Conservation (phyloP, 2,329 filamentous ascomycete genomes). For the Fusarium equiseti region DNA sequence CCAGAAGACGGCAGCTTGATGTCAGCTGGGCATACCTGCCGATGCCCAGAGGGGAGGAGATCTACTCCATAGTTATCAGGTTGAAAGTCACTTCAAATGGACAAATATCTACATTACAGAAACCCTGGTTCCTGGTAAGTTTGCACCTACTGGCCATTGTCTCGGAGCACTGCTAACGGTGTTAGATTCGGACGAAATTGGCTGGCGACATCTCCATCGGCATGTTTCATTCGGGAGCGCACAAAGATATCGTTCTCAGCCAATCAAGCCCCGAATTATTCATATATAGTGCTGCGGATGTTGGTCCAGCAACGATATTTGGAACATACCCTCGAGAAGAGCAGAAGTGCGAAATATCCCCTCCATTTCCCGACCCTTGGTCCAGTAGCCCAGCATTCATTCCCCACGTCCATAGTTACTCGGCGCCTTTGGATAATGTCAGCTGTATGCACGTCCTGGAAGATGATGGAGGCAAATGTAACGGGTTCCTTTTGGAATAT, state of each 20-base stretch:
- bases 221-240: background rate
- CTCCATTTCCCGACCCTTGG: background rate
- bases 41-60: slow-evolving; percentile 14
- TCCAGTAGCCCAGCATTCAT: background rate
- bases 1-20: background rate
- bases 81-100: background rate
- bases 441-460: background rate
- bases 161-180: background rate
- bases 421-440: background rate
- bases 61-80: background rate
- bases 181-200: slow-evolving; percentile 15
- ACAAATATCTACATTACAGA: slow-evolving; percentile 4
- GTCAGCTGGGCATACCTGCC: slow-evolving; percentile 7
- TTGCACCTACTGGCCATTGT: fast-evolving
- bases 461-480: background rate
- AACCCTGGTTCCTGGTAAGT: slow-evolving; percentile 16
- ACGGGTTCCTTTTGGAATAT: slow-evolving; percentile 13
- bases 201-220: slow-evolving; percentile 18
- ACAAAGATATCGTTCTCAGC: slow-evolving; percentile 16
- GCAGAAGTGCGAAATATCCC: background rate
- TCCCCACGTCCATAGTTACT: background rate
- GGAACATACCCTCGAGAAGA: slow-evolving; percentile 14
- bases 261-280: slow-evolving; percentile 14
- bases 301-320: slow-evolving; percentile 24
- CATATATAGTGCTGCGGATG: slow-evolving; percentile 9